phyloP scores from a whole-genome alignment of 495 filamentous ascomycete species.

The Aspergillus funiculosus region DNA sequence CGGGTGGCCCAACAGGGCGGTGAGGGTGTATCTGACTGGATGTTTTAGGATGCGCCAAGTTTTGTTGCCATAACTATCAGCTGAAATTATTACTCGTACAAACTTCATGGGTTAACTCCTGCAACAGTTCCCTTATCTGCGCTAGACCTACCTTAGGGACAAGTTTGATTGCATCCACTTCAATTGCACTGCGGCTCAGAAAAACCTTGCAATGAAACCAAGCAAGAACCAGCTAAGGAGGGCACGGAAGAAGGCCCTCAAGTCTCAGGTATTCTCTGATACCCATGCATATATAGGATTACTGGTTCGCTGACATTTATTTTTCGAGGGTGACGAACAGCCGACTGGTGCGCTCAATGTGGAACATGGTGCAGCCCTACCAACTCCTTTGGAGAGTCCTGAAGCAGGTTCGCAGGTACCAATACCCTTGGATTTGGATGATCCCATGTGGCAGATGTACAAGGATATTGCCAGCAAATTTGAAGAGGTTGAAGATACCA shows the following conservation, averaged over 20 bases:
- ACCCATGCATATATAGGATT: slow-evolving; percentile 10
- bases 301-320: background rate
- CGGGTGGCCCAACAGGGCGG: too few relatives aligned
- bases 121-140: too few relatives aligned
- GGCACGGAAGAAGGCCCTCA: slow-evolving; percentile 85
- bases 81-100: too few relatives aligned
- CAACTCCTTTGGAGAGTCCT: slow-evolving; percentile 19
- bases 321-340: background rate
- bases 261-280: slow-evolving; percentile 33
- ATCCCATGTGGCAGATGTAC: slow-evolving; percentile 79
- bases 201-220: slow-evolving; percentile 57
- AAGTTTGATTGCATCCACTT: too few relatives aligned
- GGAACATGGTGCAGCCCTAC: background rate
- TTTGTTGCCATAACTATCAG: too few relatives aligned
- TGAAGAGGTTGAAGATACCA: slow-evolving; percentile 50
- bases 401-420: slow-evolving; percentile 28
- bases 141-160: too few relatives aligned
- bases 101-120: too few relatives aligned
- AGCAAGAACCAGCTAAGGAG: slow-evolving; percentile 80
- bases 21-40: too few relatives aligned
- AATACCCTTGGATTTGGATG: slow-evolving; percentile 51
- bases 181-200: too few relatives aligned
- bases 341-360: background rate
- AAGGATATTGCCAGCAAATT: slow-evolving; percentile 76
- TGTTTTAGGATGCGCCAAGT: too few relatives aligned